Conservation (phyloP, 169 alveolate genomes). For the Toxoplasma gondii region DNA sequence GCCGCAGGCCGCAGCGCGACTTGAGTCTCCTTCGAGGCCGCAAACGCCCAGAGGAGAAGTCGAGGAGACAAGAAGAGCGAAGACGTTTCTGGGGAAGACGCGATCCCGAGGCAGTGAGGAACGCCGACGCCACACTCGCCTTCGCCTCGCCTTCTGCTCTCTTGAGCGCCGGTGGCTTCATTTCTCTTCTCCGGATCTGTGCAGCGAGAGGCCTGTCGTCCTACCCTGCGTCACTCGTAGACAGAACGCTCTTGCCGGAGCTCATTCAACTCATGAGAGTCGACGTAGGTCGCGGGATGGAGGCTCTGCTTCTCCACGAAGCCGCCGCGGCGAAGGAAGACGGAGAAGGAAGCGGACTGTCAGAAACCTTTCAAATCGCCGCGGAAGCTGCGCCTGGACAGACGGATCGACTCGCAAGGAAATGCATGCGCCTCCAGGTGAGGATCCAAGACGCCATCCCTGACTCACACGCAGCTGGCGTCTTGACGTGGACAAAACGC, state of each 20-base stretch:
- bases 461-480: too few species aligned
- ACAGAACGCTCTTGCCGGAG: neutral
- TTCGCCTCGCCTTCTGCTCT: neutral
- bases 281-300: conserved; percentile 9
- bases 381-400: neutral
- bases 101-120: too few species aligned
- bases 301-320: conserved; percentile 8
- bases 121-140: neutral
- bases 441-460: neutral
- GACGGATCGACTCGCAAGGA: neutral
- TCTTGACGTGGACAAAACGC: too few species aligned
- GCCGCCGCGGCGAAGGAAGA: neutral
- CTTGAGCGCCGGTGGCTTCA: neutral
- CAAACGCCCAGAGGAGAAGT: too few species aligned
- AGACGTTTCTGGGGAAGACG: too few species aligned
- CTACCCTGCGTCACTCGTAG: neutral
- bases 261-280: conserved; percentile 30
- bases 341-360: neutral
- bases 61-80: too few species aligned
- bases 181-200: neutral
- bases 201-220: neutral
- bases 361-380: neutral
- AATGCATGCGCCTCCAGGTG: conserved; percentile 4
- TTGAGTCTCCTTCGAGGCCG: too few species aligned
- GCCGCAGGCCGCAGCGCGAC: too few species aligned